Evolutionary conservation across 1,139 yeast species (phyloP), one percentile per base, ranked within the genome.

Genomic region (Blastobotrys indianensis): DNA sequence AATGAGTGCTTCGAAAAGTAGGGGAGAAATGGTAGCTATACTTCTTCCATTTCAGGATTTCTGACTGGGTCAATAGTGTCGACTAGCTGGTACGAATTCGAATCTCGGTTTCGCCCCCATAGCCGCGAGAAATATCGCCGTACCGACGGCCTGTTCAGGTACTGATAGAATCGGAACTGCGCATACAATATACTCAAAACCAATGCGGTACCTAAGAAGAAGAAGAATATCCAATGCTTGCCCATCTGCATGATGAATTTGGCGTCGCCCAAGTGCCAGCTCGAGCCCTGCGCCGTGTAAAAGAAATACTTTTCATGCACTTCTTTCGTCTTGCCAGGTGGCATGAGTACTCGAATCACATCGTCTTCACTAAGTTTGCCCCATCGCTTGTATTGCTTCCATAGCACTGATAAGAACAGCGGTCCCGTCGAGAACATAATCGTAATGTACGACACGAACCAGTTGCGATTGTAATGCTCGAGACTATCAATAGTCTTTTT

Each of bases 361-460:
- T 39, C 37, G 13, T 31, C 32, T 8, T n/a, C 6, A 48, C 13
- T 47, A 48, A 39, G 37, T 17, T 29, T 12, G n/a, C 58, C 58
- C 85, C 87, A 83, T 55, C 95, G 74, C 65, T 82, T 83, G 66
- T 85, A 88, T 58, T 82, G 87, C 64, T 85, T 83, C 92, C 95
- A 85, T 55, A 88, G 74, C 39, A 86, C 90, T 11, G 94, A 82
- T 40, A 88, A 72, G 61, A 86, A 87, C 50, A 88, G 68, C 0
- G 97, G 97, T 3, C 97, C 97, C 1, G 97, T 90, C 12, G 94
- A 81, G 60, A 79, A 85, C 96, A 88, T 88, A 63, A 88, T 87
- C 34, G 97, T 88, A 51, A 88, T 72, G 66, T 88, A 88, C 12
- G 97, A 95, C 23, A 86, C 79, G 32, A 60, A 41, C 60, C 59